Percentiles rank a stretch among this genome's conserved stretches.
Evolutionary conservation across 148 eudicot genomes (phyloP).

Genomic region (Heliamphora exappendiculata): DNA sequence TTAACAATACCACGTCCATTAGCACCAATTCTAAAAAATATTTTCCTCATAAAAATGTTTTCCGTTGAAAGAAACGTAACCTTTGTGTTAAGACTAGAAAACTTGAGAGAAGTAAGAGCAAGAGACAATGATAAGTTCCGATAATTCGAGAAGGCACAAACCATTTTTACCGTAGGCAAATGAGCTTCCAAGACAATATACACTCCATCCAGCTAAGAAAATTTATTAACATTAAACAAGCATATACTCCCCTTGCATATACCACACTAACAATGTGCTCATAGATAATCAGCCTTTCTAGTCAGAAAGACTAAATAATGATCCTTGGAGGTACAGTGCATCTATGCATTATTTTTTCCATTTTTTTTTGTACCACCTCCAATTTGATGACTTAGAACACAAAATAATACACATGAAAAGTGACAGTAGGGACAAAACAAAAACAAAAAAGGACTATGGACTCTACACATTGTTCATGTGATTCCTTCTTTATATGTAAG

Average conservation of each 20-base stretch:
- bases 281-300: conserved; percentile 1
- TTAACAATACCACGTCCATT: too few relatives aligned
- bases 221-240: background rate
- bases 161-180: background rate
- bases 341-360: background rate
- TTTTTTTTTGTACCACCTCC: background rate
- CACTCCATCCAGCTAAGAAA: background rate
- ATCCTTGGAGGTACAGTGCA: background rate
- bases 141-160: background rate
- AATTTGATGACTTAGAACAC: background rate
- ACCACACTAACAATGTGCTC: background rate
- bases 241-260: background rate
- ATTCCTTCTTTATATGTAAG: background rate
- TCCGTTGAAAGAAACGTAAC: too few relatives aligned
- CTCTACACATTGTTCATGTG: conserved; percentile 1
- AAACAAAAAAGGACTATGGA: background rate
- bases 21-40: too few relatives aligned
- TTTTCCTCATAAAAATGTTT: too few relatives aligned
- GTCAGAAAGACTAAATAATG: background rate
- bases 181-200: background rate
- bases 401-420: background rate
- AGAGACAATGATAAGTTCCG: too few relatives aligned
- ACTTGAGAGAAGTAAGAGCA: too few relatives aligned
- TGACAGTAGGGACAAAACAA: conserved; percentile 6
- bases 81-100: too few relatives aligned